Conservation (phyloP, 176 grass and related monocot species). For the Dactylis glomerata region DNA sequence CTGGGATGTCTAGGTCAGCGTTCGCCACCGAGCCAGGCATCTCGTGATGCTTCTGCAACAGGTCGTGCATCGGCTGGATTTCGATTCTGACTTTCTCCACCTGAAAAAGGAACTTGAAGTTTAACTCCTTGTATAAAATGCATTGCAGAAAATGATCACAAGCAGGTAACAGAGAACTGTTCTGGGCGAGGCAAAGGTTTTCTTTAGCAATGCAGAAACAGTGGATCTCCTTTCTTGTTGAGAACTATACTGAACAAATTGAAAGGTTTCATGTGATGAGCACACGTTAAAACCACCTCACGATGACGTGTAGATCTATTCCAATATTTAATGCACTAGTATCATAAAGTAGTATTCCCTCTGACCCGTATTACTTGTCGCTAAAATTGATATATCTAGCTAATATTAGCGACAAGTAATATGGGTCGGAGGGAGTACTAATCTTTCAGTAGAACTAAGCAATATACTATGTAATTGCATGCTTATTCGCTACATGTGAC, state of each 20-base stretch:
- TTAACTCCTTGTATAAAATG: background rate
- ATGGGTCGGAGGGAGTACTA: too few species aligned
- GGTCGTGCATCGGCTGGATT: conserved; percentile 44
- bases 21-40: conserved; percentile 34
- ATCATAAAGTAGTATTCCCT: background rate
- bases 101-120: conserved; percentile 39
- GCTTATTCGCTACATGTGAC: background rate
- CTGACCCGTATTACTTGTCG: too few species aligned
- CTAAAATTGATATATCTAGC: too few species aligned
- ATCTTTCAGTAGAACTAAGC: background rate
- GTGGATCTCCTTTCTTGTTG: background rate
- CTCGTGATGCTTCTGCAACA: conserved; percentile 30
- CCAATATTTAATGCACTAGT: background rate
- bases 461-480: background rate
- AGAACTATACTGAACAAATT: background rate
- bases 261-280: background rate
- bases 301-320: background rate
- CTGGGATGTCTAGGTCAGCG: conserved; percentile 74
- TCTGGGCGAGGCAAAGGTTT: background rate
- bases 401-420: too few species aligned
- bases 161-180: background rate
- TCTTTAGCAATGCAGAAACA: background rate
- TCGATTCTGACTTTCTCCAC: conserved; percentile 63
- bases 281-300: background rate
- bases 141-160: background rate